Percentiles rank a stretch among this genome's conserved stretches.
phyloP scores from a whole-genome alignment of 2,329 filamentous ascomycete species.

The Hymenoscyphus occultus region DNA sequence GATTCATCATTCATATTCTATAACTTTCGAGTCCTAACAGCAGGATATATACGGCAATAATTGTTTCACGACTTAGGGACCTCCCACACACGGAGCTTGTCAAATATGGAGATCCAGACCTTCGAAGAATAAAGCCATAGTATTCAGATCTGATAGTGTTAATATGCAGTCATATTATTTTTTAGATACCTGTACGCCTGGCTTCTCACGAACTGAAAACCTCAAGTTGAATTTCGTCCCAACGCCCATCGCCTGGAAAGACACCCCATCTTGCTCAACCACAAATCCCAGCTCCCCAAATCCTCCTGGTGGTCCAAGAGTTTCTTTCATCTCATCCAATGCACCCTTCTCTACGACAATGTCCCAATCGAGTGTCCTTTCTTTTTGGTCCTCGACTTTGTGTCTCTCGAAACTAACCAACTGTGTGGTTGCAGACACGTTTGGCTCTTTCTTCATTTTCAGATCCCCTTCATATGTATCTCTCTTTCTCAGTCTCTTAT shows the following conservation, averaged over 20 bases:
- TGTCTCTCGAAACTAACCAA: conserved; percentile 12
- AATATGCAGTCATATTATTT: background rate
- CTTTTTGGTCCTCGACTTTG: conserved; percentile 5
- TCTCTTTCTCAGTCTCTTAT: background rate
- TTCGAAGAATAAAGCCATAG: background rate
- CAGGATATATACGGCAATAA: too few relatives aligned
- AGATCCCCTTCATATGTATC: background rate
- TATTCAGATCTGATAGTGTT: background rate
- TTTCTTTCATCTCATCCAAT: conserved; percentile 20
- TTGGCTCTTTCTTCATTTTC: background rate
- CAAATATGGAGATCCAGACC: too few relatives aligned
- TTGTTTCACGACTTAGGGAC: too few relatives aligned
- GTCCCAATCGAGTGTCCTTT: conserved; percentile 15
- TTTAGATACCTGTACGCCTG: too few relatives aligned
- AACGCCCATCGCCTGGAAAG: conserved; percentile 18
- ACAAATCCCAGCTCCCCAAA: conserved; percentile 21
- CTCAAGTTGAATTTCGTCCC: conserved; percentile 19
- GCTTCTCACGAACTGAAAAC: conserved; percentile 3
- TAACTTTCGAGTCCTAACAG: too few relatives aligned
- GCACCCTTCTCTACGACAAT: conserved; percentile 12
- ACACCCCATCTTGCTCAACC: conserved; percentile 15
- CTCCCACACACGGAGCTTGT: too few relatives aligned
- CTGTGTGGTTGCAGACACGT: background rate
- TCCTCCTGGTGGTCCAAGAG: conserved; percentile 18
- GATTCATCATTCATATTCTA: too few relatives aligned